Evolutionary conservation across 2,329 filamentous ascomycete species (phyloP).

Genomic region (Fusarium acutatum): DNA sequence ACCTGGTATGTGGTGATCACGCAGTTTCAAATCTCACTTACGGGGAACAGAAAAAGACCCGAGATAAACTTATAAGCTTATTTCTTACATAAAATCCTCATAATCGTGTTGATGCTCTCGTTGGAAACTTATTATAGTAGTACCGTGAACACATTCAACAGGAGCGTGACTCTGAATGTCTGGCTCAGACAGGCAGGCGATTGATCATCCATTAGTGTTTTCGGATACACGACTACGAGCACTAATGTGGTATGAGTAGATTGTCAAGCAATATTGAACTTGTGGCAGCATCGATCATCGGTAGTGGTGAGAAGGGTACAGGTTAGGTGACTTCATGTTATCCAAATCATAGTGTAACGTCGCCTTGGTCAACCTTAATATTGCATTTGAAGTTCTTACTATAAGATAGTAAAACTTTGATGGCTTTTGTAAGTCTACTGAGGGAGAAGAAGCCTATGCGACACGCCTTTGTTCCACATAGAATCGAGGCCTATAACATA

Average conservation of each 20-base stretch:
- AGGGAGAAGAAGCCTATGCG: accelerated
- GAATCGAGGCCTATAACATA: not conserved
- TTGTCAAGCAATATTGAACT: not conserved
- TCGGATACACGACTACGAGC: no score
- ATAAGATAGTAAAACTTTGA: accelerated
- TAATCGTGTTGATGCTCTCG: accelerated
- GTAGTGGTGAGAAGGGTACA: accelerated
- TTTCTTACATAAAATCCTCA: accelerated
- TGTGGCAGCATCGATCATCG: accelerated
- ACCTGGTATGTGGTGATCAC: conserved; percentile 25
- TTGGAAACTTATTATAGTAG: no score
- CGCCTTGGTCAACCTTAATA: accelerated
- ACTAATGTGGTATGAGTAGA: no score
- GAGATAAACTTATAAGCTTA: accelerated
- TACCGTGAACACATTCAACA: no score
- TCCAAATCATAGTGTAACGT: accelerated
- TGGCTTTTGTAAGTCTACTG: accelerated
- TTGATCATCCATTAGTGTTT: no score
- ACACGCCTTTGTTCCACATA: not conserved
- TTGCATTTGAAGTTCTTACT: accelerated
- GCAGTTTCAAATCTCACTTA: accelerated
- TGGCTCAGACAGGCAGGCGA: no score
- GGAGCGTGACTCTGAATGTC: no score
- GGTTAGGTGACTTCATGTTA: not conserved
- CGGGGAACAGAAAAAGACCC: not conserved